phyloP scores from a whole-genome alignment of 2,329 filamentous ascomycete species.

The Drechslerella dactyloides region DNA sequence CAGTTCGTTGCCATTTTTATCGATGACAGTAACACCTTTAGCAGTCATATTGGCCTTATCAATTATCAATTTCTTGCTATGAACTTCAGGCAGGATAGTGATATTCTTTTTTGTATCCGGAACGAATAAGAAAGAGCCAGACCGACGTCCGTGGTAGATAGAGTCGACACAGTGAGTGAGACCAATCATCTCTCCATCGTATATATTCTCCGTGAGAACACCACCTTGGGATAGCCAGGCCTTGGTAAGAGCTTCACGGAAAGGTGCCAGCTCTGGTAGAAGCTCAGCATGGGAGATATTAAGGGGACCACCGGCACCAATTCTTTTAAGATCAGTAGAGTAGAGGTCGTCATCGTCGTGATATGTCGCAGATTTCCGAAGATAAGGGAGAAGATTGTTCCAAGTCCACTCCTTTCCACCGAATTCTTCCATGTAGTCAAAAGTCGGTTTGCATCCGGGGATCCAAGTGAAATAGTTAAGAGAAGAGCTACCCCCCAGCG shows the following conservation, averaged over 20 bases:
- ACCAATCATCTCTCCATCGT: slow-evolving; percentile 65
- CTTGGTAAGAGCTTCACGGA: slow-evolving; percentile 61
- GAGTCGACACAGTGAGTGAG: slow-evolving; percentile 64
- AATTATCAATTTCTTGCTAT: slow-evolving; percentile 65
- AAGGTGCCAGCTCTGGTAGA: slow-evolving; percentile 46
- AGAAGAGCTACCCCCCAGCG: slow-evolving; percentile 66
- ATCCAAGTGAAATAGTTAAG: slow-evolving; percentile 72
- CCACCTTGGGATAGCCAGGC: slow-evolving; percentile 66
- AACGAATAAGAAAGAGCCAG: slow-evolving; percentile 63
- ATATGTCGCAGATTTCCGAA: slow-evolving; percentile 65
- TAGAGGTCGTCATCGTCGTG: slow-evolving; percentile 61
- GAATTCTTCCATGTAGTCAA: slow-evolving; percentile 56
- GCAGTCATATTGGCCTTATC: slow-evolving; percentile 60
- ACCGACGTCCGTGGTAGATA: slow-evolving; percentile 67
- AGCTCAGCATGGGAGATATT: slow-evolving; percentile 58
- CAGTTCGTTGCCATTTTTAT: slow-evolving; percentile 59
- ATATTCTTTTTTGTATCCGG: slow-evolving; percentile 64
- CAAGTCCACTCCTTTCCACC: slow-evolving; percentile 65
- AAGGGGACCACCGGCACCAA: slow-evolving; percentile 33
- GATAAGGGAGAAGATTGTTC: slow-evolving; percentile 58
- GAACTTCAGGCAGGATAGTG: slow-evolving; percentile 61
- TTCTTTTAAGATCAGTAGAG: slow-evolving; percentile 32
- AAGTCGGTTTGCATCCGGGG: slow-evolving; percentile 62
- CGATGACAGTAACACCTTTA: slow-evolving; percentile 62
- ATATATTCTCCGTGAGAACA: slow-evolving; percentile 64